Evolutionary conservation across 805 yeast species (phyloP), one percentile per base, ranked within the genome.

Genomic region (Pichia scutulata): DNA sequence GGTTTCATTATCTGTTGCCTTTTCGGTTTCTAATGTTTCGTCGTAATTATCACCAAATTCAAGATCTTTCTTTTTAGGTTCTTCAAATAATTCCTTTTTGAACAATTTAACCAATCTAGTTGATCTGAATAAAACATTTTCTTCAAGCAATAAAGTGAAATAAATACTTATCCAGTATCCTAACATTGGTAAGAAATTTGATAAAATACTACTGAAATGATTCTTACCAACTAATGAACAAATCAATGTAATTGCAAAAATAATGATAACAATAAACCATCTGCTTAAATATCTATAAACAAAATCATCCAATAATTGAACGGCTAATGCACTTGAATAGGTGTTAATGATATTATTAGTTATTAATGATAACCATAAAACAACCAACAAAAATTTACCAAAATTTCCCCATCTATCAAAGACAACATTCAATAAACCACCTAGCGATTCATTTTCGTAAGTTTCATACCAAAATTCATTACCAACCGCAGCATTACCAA

Each of bases 121-220:
- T 25, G 70, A 67, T 61, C 96, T 75, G 70, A 88, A 88, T 18
- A 87, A 72, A 4, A 74, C 50, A 60, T 86, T 86, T 63, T 88
- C 96, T 56, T 85, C 87, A 3, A 86, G 52, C 33, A 87, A 66
- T 43, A 88, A 63, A n/a, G 78, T 76, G 58, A 83, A 78, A 64
- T 88, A 89, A 69, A 88, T 86, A 51, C 90, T 79, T 50, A 86
- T 78, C 96, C 96, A 88, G 68, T 88, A 88, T 2, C 95, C 95
- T 52, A 88, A 77, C 96, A 88, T 88, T 10, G 96, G 96, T 59
- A 88, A 70, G 67, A 88, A 88, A 60, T 88, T 88, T 12, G 88
- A 81, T 57, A 88, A 70, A 52, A 89, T 86, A 3, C 80, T 73
- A 50, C 87, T 73, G 62, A 89, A 84, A 57, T 82, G 81, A 61